A percentile compares a stretch with the other conserved stretches of the same genome.
Evolutionary conservation across 768 basidiomycete genomes (phyloP).

Genomic region (Multifurca ochricompacta): DNA sequence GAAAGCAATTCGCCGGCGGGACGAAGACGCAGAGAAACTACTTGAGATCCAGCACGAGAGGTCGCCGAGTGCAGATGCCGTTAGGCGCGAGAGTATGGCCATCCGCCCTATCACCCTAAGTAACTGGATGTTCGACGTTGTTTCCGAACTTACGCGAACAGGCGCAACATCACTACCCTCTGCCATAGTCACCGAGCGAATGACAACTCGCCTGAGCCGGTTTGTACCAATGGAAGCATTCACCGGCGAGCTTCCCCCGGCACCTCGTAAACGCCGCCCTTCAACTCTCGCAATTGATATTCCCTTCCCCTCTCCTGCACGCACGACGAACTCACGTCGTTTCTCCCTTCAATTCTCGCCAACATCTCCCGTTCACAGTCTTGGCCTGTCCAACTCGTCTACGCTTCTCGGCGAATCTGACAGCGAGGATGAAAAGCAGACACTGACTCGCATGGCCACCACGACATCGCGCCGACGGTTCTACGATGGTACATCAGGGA

Average conservation of each 20-base stretch:
- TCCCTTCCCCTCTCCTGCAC: conserved; percentile 29
- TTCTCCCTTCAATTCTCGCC: conserved; percentile 65
- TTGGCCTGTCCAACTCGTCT: conserved; percentile 24
- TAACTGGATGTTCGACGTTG: conserved; percentile 82
- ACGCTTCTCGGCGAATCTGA: conserved; percentile 31
- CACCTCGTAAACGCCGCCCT: conserved; percentile 27
- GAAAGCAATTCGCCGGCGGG: conserved; percentile 26
- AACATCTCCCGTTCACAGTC: conserved; percentile 26
- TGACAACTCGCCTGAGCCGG: conserved; percentile 28
- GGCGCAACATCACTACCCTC: conserved; percentile 23
- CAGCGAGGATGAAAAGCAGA: conserved; percentile 39
- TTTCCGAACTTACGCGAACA: conserved; percentile 52
- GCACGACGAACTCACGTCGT: conserved; percentile 32
- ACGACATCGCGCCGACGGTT: conserved; percentile 15
- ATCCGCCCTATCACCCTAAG: conserved; percentile 55
- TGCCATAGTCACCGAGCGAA: conserved; percentile 24
- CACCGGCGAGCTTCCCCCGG: conserved; percentile 16
- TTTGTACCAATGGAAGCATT: conserved; percentile 32
- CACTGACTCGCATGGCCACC: conserved; percentile 21
- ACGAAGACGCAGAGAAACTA: conserved; percentile 40
- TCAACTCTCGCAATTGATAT: conserved; percentile 36
- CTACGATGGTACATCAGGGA: conserved; percentile 2
- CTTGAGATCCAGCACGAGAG: conserved; percentile 40
- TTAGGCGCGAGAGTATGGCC: conserved; percentile 38
- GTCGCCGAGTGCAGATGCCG: conserved; percentile 25